Evolutionary conservation across 2,329 filamentous ascomycete genomes (phyloP).

Genomic region (Ustulina deusta): DNA sequence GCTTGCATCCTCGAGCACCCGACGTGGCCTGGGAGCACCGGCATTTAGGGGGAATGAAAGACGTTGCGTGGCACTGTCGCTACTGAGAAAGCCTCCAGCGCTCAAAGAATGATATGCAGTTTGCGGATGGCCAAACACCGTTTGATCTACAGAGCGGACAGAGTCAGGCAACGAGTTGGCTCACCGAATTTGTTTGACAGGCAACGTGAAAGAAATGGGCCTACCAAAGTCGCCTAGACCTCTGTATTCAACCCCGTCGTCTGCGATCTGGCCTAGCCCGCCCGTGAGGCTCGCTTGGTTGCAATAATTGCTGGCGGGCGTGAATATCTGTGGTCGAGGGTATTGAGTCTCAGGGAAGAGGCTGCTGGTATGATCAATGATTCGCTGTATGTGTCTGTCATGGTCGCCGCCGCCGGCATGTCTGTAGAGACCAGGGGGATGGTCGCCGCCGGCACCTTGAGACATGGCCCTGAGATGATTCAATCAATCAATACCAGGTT

Average conservation of each 20-base stretch:
- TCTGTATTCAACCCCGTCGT: constrained; percentile 26
- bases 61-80: constrained; percentile 33
- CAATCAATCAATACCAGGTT: background rate
- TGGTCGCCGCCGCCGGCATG: constrained; percentile 36
- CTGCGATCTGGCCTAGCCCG: constrained; percentile 11
- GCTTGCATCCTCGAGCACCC: constrained; percentile 50
- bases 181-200: background rate
- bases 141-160: constrained; percentile 42
- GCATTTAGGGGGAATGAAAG: constrained; percentile 42
- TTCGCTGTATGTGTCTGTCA: constrained; percentile 49
- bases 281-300: constrained; percentile 16
- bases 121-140: constrained; percentile 43
- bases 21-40: constrained; percentile 35
- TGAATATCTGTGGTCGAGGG: constrained; percentile 31
- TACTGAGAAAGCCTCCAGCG: constrained; percentile 14
- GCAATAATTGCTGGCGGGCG: constrained; percentile 1
- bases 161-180: constrained; percentile 8
- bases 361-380: constrained; percentile 46
- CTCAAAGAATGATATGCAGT: constrained; percentile 13
- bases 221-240: constrained; percentile 49
- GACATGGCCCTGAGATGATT: constrained; percentile 40
- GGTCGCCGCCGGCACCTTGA: constrained; percentile 31
- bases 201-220: constrained; percentile 2
- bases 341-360: constrained; percentile 39
- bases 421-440: constrained; percentile 43